Evolutionary conservation across 768 basidiomycete genomes (phyloP), one percentile per base, ranked within the genome.

Genomic region (Tubosaeta brunneosetosa): DNA sequence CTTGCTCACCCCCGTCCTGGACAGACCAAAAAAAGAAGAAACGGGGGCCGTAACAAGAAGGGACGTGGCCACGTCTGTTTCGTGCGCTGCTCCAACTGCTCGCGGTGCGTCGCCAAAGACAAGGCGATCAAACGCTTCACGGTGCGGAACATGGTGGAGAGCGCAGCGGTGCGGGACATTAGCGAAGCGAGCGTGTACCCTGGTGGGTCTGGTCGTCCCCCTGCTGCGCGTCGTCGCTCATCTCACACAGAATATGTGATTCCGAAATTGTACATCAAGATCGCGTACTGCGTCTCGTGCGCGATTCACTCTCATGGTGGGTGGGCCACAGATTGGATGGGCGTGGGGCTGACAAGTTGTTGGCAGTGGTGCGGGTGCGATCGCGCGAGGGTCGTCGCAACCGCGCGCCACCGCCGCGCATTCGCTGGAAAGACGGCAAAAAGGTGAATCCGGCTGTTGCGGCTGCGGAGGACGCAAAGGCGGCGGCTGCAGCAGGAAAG

Each of bases 111-210:
- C 53, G 87, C 80, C 63, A 98, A 98, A 82, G 95, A 98, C 81
- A 98, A 98, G 83, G 95, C 95, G 61, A 97, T 98, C 87, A 97
- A 97, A 80, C 83, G 97, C 48, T 95, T 95, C 84, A 97, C 94
- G 36, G 95, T 98, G 68, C 85, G 94, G 75, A 99, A 99, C 85
- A 98, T 98, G 91, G 94, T 99, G 53, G 95, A 98, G 83, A 91
- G 91, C 68, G 97, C 97, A 42, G 95, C 95, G 50, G 91, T 97
- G 62, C 82, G 94, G 59, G 97, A 99, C 78, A 89, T 99, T 70
- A 91, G 87, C 69, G 97, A 98, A 65, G 94, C 94, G 38, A 88
- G 86, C 66, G 87, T 97, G 56, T 99, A 97, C 77, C 73, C 78
- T 53, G 92, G 93, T 94, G 64, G 60, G 84, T 76, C 22, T 4